These are phyloP conservation scores for Dovyalis caffra DNA, from an alignment of 345 rosid genomes.

Conservation along the genomic window DNA sequence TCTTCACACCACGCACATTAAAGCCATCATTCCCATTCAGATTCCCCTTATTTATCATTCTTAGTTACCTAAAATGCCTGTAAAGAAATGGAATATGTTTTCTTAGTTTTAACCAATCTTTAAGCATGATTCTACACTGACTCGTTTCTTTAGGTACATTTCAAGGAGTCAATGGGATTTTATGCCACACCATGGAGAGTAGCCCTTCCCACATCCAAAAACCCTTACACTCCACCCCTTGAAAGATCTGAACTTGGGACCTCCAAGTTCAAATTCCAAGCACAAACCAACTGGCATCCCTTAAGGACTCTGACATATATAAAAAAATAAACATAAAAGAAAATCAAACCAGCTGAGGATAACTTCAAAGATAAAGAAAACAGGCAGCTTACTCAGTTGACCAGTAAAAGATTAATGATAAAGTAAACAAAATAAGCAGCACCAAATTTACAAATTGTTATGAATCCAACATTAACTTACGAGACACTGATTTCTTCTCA, in stretches of 20 bases:
- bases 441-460: background rate
- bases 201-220: background rate
- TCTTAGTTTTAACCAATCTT: background rate
- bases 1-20: background rate
- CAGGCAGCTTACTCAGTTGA: background rate
- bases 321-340: background rate
- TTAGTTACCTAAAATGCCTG: background rate
- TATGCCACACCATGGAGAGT: background rate
- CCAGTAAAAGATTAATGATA: background rate
- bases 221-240: background rate
- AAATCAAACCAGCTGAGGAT: background rate
- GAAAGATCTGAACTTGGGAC: background rate
- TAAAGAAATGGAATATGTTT: background rate
- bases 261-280: background rate
- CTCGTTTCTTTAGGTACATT: background rate
- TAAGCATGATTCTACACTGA: background rate
- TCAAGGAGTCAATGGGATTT: background rate
- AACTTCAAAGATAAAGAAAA: background rate
- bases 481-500: conserved; percentile 39
- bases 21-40: background rate
- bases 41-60: background rate
- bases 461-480: conserved; percentile 50
- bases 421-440: conserved; percentile 4
- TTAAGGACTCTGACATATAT: background rate
- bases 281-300: background rate